Percentiles rank a stretch among this genome's conserved stretches.
phyloP scores from a whole-genome alignment of 345 rosid species.

The Anastatica hierochuntica region DNA sequence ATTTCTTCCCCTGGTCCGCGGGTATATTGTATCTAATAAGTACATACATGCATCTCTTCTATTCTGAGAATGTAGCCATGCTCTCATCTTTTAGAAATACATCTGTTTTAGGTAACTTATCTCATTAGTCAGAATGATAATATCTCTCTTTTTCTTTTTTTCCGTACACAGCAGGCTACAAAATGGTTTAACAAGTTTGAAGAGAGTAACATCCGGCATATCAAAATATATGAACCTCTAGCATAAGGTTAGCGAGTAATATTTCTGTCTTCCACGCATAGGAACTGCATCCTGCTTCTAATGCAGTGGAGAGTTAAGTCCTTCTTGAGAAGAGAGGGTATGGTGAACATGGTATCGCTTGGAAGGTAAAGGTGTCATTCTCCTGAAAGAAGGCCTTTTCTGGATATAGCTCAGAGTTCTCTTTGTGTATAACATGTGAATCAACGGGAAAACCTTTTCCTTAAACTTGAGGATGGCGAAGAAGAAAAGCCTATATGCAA shows the following conservation, averaged over 20 bases:
- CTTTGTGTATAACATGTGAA: conserved; percentile 49
- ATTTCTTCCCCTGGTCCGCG: not conserved
- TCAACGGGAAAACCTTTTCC: conserved; percentile 59
- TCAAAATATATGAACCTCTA: conserved; percentile 5
- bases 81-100: too few relatives aligned
- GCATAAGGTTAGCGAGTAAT: not conserved
- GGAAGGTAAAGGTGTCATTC: conserved; percentile 35
- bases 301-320: conserved; percentile 60
- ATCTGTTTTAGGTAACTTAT: not conserved
- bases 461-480: conserved; percentile 62
- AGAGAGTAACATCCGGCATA: conserved; percentile 2
- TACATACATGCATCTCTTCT: not conserved
- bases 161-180: conserved; percentile 5
- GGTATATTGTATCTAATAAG: not conserved
- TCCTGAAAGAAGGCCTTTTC: conserved; percentile 73
- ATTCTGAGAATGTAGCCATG: not conserved
- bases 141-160: not conserved
- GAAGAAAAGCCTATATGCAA: conserved; percentile 57
- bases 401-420: conserved; percentile 48
- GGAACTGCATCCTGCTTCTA: conserved; percentile 21
- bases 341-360: conserved; percentile 43
- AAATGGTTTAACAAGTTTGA: conserved; percentile 6
- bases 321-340: conserved; percentile 79
- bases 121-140: conserved; percentile 4
- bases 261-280: not conserved